Conservation (phyloP, 495 filamentous ascomycete genomes). For the Rhypophila decipiens region DNA sequence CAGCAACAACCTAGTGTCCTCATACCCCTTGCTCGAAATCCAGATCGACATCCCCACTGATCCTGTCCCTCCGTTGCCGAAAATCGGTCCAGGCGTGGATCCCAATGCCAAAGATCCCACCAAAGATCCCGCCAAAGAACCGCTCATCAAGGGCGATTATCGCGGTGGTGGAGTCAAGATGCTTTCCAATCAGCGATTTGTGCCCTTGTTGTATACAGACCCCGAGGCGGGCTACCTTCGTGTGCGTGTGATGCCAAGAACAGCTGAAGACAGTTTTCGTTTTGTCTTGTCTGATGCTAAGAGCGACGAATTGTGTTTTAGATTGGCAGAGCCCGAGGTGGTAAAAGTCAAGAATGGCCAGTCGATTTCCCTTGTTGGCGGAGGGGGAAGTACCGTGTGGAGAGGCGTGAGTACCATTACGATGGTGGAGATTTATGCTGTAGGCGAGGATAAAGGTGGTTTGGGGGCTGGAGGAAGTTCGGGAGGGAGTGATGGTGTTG, state of each 20-base stretch:
- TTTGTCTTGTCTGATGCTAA: neutral
- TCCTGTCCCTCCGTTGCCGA: too few species aligned
- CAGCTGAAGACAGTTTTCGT: neutral
- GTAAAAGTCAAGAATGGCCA: neutral
- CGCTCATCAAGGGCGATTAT: neutral
- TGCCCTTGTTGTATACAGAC: neutral
- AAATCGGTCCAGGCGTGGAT: too few species aligned
- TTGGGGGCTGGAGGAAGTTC: too few species aligned
- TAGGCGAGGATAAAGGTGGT: too few species aligned
- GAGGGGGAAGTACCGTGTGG: neutral
- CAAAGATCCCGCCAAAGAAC: neutral
- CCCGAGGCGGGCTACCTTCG: neutral
- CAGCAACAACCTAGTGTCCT: neutral
- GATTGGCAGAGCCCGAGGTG: neutral
- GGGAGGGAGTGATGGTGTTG: too few species aligned
- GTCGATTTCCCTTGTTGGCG: neutral
- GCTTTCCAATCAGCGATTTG: neutral
- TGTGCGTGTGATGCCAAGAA: neutral
- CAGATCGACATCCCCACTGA: neutral
- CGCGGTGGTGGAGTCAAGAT: neutral
- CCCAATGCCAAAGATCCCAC: neutral
- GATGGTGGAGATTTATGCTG: neutral
- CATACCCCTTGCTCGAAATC: neutral
- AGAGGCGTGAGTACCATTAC: neutral
- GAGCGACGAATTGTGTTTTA: neutral